Evolutionary conservation across 306 rosid species (phyloP).

Genomic region (Cicer yamashitae): DNA sequence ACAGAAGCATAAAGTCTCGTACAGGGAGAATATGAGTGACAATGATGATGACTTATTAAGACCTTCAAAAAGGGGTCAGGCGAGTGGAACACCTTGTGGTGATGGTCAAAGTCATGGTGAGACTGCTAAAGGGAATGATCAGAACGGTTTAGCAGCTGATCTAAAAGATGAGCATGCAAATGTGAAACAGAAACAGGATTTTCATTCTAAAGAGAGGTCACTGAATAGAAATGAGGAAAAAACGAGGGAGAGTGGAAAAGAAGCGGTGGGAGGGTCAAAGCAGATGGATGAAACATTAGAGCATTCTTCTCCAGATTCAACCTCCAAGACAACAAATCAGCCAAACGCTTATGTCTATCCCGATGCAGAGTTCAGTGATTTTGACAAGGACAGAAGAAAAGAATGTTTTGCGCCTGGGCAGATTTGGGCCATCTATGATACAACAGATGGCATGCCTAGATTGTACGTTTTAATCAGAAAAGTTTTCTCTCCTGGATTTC

Average conservation of each 20-base stretch:
- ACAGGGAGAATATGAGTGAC: slow-evolving; percentile 58
- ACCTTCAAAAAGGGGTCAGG: slow-evolving; percentile 39
- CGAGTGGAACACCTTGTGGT: slow-evolving; percentile 51
- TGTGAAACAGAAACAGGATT: slow-evolving; percentile 45
- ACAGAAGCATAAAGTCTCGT: slow-evolving; percentile 64
- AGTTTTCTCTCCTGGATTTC: slow-evolving; percentile 68
- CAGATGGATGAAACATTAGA: slow-evolving; percentile 47
- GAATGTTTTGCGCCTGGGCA: slow-evolving; percentile 73
- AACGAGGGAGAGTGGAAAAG: slow-evolving; percentile 43
- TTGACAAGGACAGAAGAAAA: slow-evolving; percentile 57
- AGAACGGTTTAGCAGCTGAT: slow-evolving; percentile 30
- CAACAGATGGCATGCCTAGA: slow-evolving; percentile 83
- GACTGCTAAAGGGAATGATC: slow-evolving; percentile 25
- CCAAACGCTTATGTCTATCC: slow-evolving; percentile 47
- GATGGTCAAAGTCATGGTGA: slow-evolving; percentile 36
- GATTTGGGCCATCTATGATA: slow-evolving; percentile 85
- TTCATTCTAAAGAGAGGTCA: slow-evolving; percentile 45
- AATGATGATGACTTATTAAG: slow-evolving; percentile 34
- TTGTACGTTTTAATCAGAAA: slow-evolving; percentile 74
- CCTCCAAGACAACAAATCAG: slow-evolving; percentile 38
- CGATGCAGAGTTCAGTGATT: slow-evolving; percentile 73
- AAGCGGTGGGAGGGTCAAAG: slow-evolving; percentile 26
- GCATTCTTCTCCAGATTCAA: slow-evolving; percentile 39
- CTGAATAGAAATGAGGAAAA: slow-evolving; percentile 43
- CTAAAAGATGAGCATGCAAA: slow-evolving; percentile 43